Percentiles rank a stretch among this genome's conserved stretches.
phyloP scores from a whole-genome alignment of 352 stramenopile species.

The Hyaloperonospora brassicae region DNA sequence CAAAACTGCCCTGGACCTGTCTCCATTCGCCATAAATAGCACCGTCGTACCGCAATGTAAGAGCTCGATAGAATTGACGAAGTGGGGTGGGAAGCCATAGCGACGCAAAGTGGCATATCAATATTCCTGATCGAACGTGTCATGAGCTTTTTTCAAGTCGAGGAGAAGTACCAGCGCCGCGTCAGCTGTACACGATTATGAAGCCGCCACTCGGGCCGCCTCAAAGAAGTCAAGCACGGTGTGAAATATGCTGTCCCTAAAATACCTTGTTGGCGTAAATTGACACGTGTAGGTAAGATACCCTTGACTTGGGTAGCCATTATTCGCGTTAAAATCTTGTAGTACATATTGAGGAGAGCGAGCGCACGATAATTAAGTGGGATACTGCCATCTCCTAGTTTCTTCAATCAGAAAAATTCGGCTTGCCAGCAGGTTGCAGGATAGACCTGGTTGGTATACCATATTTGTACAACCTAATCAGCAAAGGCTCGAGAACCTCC shows the following conservation, averaged over 20 bases:
- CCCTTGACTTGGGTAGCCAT: neutral
- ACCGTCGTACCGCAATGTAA: neutral
- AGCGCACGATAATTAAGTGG: conserved; percentile 7
- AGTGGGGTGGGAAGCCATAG: conserved; percentile 1
- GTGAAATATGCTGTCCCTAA: neutral
- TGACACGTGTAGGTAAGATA: neutral
- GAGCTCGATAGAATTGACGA: neutral
- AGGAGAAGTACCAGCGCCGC: neutral
- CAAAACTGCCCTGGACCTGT: neutral
- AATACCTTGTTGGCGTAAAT: no score
- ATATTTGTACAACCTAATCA: conserved; percentile 1
- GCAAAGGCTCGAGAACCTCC: neutral
- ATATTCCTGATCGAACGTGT: neutral
- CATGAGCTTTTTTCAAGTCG: conserved; percentile 2
- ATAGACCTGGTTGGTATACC: neutral
- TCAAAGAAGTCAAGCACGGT: neutral
- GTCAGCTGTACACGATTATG: neutral
- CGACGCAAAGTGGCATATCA: neutral
- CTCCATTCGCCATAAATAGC: conserved; percentile 1
- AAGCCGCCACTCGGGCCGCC: neutral
- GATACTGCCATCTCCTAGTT: neutral
- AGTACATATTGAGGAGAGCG: conserved; percentile 6
- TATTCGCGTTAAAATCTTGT: conserved; percentile 7
- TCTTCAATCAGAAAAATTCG: conserved; percentile 8
- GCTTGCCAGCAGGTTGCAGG: conserved; percentile 1